Base-by-base conservation (phyloP, 352 stramenopile species). In the Phytophthora fragariaefolia region DNA sequence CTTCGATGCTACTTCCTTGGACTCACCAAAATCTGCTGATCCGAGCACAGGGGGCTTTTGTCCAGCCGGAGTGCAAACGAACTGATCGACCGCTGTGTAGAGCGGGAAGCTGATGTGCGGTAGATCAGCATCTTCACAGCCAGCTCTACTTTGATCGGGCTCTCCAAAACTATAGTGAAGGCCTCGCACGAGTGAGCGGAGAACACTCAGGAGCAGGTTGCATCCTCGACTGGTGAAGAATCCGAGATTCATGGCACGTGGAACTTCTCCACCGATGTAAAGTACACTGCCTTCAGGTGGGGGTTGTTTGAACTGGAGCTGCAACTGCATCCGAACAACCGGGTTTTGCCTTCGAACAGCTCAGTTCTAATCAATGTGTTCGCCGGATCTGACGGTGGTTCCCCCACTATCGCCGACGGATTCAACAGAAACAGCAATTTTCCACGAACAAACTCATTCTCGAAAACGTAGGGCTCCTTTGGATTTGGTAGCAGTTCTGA, bases 361-460 rank as follows among this genome's bases (percentile, higher is more conserved):
- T 54, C 26, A 0, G 67, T 49, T 10, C 66, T 18, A 20, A 70
- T 58, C 13, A 63, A 58, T 10, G 68, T 88, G 56, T 17, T 71
- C 24, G 15, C 52, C 1, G 42, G 17, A n/a, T 52, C 17, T 1
- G 55, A 8, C 18, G 43, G 13, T 42, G 26, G 6, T 13, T 49
- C 18, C 26, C 20, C 27, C 8, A 27, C n/a, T n/a, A 52, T 36
- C 3, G 55, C 55, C 15, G 43, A 23, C 28, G 55, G 66, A 32
- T 84, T 69, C 6, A 94, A 49, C 13, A 96, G 62, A 34, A 96
- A 93, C 13, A 95, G 58, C 40, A 96, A 57, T 27, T 80, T 76
- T 2, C 88, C 88, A 8, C 76, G 81, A 43, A 92, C 84, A 53
- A 89, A 90, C 8, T 90, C 86, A 67, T 96, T 96, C 66, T 93